These are phyloP conservation scores for Penicillium alfredii DNA, from an alignment of 495 filamentous ascomycete species.

Conservation along the genomic window DNA sequence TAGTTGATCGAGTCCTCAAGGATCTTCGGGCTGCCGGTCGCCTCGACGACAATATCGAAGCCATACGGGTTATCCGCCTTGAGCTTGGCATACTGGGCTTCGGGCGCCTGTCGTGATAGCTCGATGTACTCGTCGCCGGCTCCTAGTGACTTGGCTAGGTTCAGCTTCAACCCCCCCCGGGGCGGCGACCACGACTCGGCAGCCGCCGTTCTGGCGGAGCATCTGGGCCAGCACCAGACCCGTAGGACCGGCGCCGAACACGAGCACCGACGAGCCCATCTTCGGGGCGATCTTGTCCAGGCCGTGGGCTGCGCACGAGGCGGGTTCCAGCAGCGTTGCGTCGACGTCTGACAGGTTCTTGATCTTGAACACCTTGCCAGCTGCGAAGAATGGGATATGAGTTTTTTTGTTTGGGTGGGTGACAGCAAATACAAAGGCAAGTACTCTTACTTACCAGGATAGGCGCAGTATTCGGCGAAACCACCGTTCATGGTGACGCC, in stretches of 20 bases:
- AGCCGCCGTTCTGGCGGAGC: slow-evolving; percentile 58
- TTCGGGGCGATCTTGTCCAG: slow-evolving; percentile 67
- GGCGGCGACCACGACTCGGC: slow-evolving; percentile 60
- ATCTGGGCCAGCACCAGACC: slow-evolving; percentile 58
- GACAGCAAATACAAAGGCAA: not conserved
- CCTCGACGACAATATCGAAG: slow-evolving; percentile 62
- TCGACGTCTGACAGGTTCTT: slow-evolving; percentile 63
- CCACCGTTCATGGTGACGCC: slow-evolving; percentile 62
- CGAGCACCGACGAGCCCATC: slow-evolving; percentile 59
- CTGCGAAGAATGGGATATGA: no score
- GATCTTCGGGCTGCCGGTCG: slow-evolving; percentile 60
- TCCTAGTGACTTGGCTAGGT: slow-evolving; percentile 60
- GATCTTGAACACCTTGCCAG: slow-evolving; percentile 63
- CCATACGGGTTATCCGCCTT: slow-evolving; percentile 64
- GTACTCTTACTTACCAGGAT: slow-evolving; percentile 31
- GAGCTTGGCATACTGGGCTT: slow-evolving; percentile 53
- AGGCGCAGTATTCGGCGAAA: slow-evolving; percentile 62
- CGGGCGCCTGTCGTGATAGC: slow-evolving; percentile 51
- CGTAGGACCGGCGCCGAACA: slow-evolving; percentile 65
- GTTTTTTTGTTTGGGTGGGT: no score
- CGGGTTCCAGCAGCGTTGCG: slow-evolving; percentile 67
- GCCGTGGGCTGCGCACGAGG: slow-evolving; percentile 65
- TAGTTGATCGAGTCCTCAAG: slow-evolving; percentile 67
- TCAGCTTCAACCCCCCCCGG: slow-evolving; percentile 63
- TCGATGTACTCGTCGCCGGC: slow-evolving; percentile 60